Evolutionary conservation across 1,284 basidiomycete species (phyloP).

Genomic region (Vanrija humicola): DNA sequence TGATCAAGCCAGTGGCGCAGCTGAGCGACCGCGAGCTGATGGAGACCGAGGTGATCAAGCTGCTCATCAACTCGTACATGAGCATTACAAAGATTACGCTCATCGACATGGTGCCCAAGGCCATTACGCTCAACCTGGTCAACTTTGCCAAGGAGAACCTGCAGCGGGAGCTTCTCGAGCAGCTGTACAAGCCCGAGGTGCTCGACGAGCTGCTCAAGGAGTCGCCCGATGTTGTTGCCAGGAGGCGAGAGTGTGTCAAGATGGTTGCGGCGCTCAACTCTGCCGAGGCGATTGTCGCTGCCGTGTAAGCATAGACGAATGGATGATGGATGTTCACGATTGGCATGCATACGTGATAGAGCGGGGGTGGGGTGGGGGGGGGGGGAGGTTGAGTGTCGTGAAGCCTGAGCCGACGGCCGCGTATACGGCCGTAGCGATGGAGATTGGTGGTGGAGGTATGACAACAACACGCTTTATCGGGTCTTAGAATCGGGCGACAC

Average conservation of each 20-base stretch:
- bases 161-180: slow-evolving; percentile 39
- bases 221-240: slow-evolving; percentile 54
- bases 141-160: slow-evolving; percentile 86
- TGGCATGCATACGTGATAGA: too few relatives aligned
- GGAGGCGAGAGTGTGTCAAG: slow-evolving; percentile 54
- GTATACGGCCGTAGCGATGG: too few relatives aligned
- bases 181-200: slow-evolving; percentile 67
- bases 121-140: slow-evolving; percentile 90
- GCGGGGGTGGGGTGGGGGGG: too few relatives aligned
- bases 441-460: too few relatives aligned
- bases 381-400: too few relatives aligned
- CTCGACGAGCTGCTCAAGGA: slow-evolving; percentile 89
- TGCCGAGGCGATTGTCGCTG: slow-evolving; percentile 67
- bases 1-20: slow-evolving; percentile 81
- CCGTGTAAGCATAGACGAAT: slow-evolving; percentile 20
- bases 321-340: not conserved
- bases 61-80: slow-evolving; percentile 89
- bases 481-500: too few relatives aligned
- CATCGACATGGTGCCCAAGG: slow-evolving; percentile 99
- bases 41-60: slow-evolving; percentile 96
- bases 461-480: too few relatives aligned
- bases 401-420: too few relatives aligned
- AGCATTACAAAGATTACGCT: slow-evolving; percentile 80
- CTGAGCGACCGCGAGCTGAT: slow-evolving; percentile 92
- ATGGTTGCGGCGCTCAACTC: slow-evolving; percentile 88